Conservation (phyloP, 805 yeast species). For the Wickerhamomyces bovis region DNA sequence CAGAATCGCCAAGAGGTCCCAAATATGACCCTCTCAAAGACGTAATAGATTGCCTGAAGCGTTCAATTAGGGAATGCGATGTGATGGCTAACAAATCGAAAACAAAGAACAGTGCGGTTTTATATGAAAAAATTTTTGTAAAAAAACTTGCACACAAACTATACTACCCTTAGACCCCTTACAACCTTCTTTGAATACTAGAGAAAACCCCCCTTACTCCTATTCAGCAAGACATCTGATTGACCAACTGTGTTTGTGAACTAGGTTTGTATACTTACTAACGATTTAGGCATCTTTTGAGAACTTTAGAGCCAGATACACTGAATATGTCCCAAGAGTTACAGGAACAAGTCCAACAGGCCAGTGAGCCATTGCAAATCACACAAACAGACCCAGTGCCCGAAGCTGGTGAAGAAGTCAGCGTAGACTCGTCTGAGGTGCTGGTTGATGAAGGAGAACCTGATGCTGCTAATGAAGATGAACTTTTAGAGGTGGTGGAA, state of each 20-base stretch:
- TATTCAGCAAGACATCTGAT: not conserved
- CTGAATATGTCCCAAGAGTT: not conserved
- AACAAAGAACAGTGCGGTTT: not conserved
- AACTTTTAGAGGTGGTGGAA: not conserved
- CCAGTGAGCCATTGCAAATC: not conserved
- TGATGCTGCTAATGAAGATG: slow-evolving; percentile 3
- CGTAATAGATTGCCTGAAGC: not conserved
- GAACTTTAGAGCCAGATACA: not conserved
- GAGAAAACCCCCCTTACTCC: no score
- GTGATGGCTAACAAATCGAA: not conserved
- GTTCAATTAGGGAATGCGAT: not conserved
- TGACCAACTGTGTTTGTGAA: no score
- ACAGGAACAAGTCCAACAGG: slow-evolving; percentile 5
- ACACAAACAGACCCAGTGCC: not conserved
- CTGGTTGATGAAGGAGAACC: slow-evolving; percentile 1
- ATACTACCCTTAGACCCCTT: no score
- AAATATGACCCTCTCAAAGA: not conserved
- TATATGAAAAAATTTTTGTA: not conserved
- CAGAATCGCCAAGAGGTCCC: not conserved
- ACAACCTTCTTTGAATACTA: no score
- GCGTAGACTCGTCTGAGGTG: not conserved
- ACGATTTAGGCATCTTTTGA: not conserved
- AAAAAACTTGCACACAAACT: no score
- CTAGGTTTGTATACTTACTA: not conserved
- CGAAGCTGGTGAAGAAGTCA: not conserved